phyloP scores from a whole-genome alignment of 1,284 basidiomycete species.

The Leucoagaricus sp. region DNA sequence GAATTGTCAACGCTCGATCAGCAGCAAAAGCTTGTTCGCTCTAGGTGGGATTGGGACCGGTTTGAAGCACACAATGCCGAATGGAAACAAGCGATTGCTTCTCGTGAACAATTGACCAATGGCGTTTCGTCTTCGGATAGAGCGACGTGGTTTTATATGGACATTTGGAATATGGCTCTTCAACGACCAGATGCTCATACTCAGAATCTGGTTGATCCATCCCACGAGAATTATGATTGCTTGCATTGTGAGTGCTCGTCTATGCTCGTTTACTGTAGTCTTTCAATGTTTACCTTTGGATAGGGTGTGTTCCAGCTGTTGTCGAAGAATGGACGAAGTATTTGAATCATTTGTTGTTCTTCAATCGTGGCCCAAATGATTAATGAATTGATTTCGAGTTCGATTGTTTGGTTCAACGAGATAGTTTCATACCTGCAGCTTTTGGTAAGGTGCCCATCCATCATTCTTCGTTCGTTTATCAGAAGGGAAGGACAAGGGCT shows the following conservation, averaged over 20 bases:
- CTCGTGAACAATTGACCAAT: slow-evolving; percentile 17
- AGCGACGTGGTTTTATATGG: slow-evolving; percentile 19
- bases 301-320: slow-evolving; percentile 12
- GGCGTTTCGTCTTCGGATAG: neutral
- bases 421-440: no score
- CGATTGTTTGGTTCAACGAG: no score
- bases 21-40: slow-evolving; percentile 23
- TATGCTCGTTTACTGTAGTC: neutral
- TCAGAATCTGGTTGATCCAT: slow-evolving; percentile 4
- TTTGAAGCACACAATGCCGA: slow-evolving; percentile 28
- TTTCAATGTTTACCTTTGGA: neutral
- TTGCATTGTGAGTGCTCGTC: slow-evolving; percentile 9
- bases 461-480: no score
- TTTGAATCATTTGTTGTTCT: slow-evolving; percentile 8
- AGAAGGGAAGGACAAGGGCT: no score
- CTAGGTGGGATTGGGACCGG: slow-evolving; percentile 34
- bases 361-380: no score
- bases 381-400: no score
- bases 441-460: no score
- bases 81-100: slow-evolving; percentile 24
- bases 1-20: slow-evolving; percentile 20
- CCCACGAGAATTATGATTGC: slow-evolving; percentile 9
- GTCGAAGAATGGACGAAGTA: slow-evolving; percentile 14
- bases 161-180: slow-evolving; percentile 19
- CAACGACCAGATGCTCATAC: slow-evolving; percentile 22